Percentiles rank a stretch among this genome's conserved stretches.
These are phyloP conservation scores for Drechslera avenae DNA, from an alignment of 2,329 filamentous ascomycete species.

Conservation along the genomic window DNA sequence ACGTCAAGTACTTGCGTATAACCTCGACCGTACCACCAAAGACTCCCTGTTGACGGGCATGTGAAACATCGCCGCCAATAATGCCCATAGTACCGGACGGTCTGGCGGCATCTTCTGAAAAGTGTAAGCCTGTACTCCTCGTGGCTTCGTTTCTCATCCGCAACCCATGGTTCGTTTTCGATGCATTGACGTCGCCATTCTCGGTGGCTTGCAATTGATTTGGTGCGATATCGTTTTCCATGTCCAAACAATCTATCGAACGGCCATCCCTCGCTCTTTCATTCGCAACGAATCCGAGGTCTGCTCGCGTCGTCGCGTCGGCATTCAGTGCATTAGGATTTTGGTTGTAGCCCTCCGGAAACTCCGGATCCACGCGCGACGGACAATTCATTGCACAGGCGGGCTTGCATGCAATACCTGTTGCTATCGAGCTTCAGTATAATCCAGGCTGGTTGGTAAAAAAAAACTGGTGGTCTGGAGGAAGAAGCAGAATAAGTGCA, in stretches of 20 bases:
- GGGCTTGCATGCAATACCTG: too few relatives aligned
- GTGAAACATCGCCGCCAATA: neutral
- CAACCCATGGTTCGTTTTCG: neutral
- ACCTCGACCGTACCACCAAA: conserved; percentile 18
- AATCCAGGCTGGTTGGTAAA: too few relatives aligned
- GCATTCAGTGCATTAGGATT: conserved; percentile 62
- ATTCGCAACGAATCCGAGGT: conserved; percentile 66
- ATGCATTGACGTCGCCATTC: neutral
- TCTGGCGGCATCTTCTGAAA: neutral
- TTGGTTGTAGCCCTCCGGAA: conserved; percentile 64
- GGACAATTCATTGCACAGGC: conserved; percentile 65
- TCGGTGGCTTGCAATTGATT: neutral
- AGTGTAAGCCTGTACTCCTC: neutral
- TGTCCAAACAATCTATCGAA: conserved; percentile 27
- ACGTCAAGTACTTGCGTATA: conserved; percentile 58
- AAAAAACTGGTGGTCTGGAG: too few relatives aligned
- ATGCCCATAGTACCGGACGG: neutral
- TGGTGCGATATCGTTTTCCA: conserved; percentile 1
- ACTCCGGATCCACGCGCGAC: conserved; percentile 62
- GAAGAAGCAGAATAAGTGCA: too few relatives aligned
- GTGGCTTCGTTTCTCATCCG: neutral
- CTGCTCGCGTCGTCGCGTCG: conserved; percentile 66
- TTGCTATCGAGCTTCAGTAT: too few relatives aligned
- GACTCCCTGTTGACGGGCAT: neutral
- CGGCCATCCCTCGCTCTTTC: conserved; percentile 57